phyloP scores from a whole-genome alignment of 1,284 basidiomycete species.

The Filobasidium uniguttulatum region DNA sequence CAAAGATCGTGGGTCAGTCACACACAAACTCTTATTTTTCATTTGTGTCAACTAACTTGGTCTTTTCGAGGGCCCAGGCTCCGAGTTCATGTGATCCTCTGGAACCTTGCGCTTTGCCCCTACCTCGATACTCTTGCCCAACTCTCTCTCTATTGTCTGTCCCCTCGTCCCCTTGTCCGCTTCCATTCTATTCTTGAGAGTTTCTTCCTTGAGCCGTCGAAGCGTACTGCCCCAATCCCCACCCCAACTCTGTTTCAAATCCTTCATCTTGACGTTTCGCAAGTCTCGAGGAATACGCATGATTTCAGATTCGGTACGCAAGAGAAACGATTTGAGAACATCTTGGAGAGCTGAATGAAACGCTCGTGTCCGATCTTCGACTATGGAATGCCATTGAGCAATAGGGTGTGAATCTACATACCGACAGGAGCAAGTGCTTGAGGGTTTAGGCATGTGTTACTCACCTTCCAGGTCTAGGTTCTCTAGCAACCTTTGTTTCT shows the following conservation, averaged over 20 bases:
- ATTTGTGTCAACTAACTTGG: too few species aligned
- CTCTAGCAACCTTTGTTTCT: conserved; percentile 31
- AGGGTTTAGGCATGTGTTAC: conserved; percentile 8
- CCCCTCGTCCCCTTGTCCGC: too few species aligned
- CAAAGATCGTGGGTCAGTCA: too few species aligned
- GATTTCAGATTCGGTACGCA: conserved; percentile 33
- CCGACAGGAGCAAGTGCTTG: neutral
- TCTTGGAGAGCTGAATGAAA: conserved; percentile 24
- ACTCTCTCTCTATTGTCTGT: too few species aligned
- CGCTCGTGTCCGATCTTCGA: conserved; percentile 23
- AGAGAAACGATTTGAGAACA: conserved; percentile 25
- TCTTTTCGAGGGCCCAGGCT: too few species aligned
- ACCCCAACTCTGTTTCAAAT: conserved; percentile 32
- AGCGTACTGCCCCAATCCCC: conserved; percentile 30
- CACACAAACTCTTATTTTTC: too few species aligned
- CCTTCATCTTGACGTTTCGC: conserved; percentile 28
- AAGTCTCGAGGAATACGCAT: conserved; percentile 31
- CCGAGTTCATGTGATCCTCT: conserved; percentile 5
- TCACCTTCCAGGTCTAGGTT: conserved; percentile 37
- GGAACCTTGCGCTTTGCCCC: conserved; percentile 4
- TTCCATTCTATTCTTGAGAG: conserved; percentile 19
- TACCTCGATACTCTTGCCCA: conserved; percentile 11
- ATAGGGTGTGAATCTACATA: neutral
- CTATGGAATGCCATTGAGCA: conserved; percentile 15
- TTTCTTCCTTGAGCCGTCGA: conserved; percentile 24